Base-by-base conservation (phyloP, 2,329 filamentous ascomycete genomes). In the Penicillium janthinellum region DNA sequence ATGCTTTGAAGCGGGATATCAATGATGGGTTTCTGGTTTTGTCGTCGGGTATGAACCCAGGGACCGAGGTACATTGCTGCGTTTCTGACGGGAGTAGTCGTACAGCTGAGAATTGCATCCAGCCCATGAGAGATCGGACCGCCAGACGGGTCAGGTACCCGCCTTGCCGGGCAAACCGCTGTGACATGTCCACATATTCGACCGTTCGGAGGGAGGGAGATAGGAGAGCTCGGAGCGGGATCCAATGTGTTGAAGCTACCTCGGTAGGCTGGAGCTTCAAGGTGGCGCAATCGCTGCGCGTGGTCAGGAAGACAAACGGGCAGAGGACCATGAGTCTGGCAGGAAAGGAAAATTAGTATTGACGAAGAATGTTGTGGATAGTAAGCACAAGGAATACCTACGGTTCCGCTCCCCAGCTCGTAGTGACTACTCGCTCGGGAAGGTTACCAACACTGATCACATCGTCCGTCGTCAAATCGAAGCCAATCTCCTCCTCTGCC, bases 241-340 rank as follows among this genome's bases (percentile, higher is more conserved):
- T 86, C 88, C 88, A 90, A 71, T 90, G 88, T 2, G 85, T 84
- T 1, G 86, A 86, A 25, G 86, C 87, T 20, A 90, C 86, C 75
- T 90, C 88, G 35, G 84, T 84, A 4, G 87, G 87, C 67, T 90
- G 87, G n/a, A 90, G 78, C 48, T 80, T 81, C 41, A 90, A 78
- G 1, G 82, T 74, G 5, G 87, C 86, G 5, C 84, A 77, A 25
- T 81, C 77, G 31, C 83, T 82, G 17, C 79, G 80, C 2, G 84
- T 88, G 57, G 86, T 75, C 25, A 90, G 76, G 71, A 88, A 90
- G 45, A 90, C 80, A 71, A 87, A 89, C 0, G 88, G 88, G 67
- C 87, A 90, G 7, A 90, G 79, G 4, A 90, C 86, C 86, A 90
- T 88, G 25, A 90, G 75, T 8, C 86, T 86, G 64, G 58, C 39